Evolutionary conservation across 331 rosid genomes (phyloP), one percentile per base, ranked within the genome.

Genomic region (Pyracantha coccinea): DNA sequence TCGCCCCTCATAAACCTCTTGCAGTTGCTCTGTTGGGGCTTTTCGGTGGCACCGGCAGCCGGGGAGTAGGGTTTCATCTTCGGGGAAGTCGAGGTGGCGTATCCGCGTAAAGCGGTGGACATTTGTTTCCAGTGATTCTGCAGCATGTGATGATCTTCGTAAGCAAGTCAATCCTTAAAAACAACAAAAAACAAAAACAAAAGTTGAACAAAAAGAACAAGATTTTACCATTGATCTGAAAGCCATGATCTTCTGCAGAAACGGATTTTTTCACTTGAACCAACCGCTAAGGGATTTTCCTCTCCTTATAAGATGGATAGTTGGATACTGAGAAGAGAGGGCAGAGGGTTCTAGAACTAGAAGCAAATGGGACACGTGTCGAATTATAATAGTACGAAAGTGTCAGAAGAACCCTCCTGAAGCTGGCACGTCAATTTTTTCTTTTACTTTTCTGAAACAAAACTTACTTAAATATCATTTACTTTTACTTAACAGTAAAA

Each of bases 51-150:
- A 31, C 86, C 92, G 3, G 84, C 77, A 1, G 83, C 6, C 19
- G 92, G 80, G 12, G 89, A 65, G 74, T 85, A 82, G 0, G 92
- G 78, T 38, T 88, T 87, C 79, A 75, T 79, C 73, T 84, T 86
- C 1, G 90, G 83, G 2, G 73, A 23, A 7, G 90, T 87, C 52
- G 93, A 78, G 50, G 84, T 86, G 8, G 93, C 74, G 38, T 80
- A 83, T 55, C 76, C 70, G 64, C 82, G 29, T 2, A 79, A 41
- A 0, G 90, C 81, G 21, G 68, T 83, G 38, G 75, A 81, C 41
- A 89, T 5, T 52, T 73, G 73, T 71, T 75, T 75, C 88, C 84
- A 85, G 3, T 71, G 65, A 29, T 79, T 81, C 92, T 88, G 82
- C 75, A 63, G 12, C 24, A 60, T 73, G 19, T 59, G 13, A 17